Base-by-base conservation (phyloP, 257 asterid species). In the Solanum pimpinellifolium region DNA sequence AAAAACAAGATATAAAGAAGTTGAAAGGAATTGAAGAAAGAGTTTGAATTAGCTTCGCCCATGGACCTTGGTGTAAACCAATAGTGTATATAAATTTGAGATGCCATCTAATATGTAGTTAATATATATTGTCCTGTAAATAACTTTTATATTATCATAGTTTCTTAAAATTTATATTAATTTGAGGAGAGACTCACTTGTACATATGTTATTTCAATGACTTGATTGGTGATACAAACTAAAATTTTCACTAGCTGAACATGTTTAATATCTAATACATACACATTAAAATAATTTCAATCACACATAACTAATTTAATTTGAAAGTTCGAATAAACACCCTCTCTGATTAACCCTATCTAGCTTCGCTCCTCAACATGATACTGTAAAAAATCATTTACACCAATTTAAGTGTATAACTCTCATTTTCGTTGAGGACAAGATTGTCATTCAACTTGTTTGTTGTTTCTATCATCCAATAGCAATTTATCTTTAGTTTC, bases 391-490 rank as follows among this genome's bases (percentile, higher is more conserved):
- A n/a, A n/a, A 1, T 11, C n/a, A 65, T 65, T 5, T 65, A 65
- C 31, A 65, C 31, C 0, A 1, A n/a, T 11, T 21, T 65, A 11
- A 65, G 33, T 65, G 9, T 65, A 65, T 59, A 59, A 59, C 68
- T 59, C 33, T 65, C 25, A 25, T n/a, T 65, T 62, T 65, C 72
- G 16, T n/a, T 13, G 85, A 89, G 92, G 93, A 87, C 90, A 90
- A 65, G 21, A 88, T 72, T 80, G 91, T 90, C 86, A 87, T 89
- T 87, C 83, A 60, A 11, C 42, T 72, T 11, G 69, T 84, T 78
- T 86, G 87, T 87, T 52, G 83, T 86, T 88, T 84, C 77, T 83
- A 82, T 87, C 88, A 88, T 89, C 90, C 89, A 74, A 76, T 66
- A 75, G 80, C 84, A 39, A 70, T 86, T 68, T 59, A 77, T 66